Conservation (phyloP, 2,329 filamentous ascomycete genomes). For the Akanthomyces dipterigenus region DNA sequence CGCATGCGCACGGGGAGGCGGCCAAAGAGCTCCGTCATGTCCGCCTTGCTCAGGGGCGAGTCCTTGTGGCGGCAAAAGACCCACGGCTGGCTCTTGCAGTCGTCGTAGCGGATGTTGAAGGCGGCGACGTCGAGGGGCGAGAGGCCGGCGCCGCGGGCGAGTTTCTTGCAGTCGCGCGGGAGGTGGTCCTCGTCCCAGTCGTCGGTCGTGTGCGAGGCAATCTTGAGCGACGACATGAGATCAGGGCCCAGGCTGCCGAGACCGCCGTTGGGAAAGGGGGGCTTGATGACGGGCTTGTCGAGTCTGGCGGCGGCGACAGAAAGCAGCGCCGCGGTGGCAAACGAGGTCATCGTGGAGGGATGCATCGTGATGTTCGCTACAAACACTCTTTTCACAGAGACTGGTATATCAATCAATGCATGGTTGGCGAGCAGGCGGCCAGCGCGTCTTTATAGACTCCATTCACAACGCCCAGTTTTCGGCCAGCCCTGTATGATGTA, state of each 20-base stretch:
- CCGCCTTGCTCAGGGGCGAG: conserved; percentile 16
- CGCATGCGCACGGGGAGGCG: conserved; percentile 24
- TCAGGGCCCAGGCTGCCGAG: conserved; percentile 10
- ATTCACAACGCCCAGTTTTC: not conserved
- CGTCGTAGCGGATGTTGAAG: conserved; percentile 22
- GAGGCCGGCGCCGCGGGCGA: conserved; percentile 13
- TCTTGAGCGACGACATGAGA: conserved; percentile 10
- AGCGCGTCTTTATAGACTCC: not conserved
- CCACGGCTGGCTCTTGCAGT: conserved; percentile 23
- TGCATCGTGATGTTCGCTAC: not conserved
- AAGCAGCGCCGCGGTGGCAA: conserved; percentile 1
- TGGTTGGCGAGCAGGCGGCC: not conserved
- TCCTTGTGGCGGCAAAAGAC: conserved; percentile 25
- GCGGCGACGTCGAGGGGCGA: conserved; percentile 18
- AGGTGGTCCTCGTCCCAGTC: conserved; percentile 19
- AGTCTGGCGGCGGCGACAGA: not conserved
- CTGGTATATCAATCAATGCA: not conserved
- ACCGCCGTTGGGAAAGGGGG: conserved; percentile 7
- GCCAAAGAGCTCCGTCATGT: conserved; percentile 24
- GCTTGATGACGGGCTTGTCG: conserved; percentile 12
- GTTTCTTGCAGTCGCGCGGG: conserved; percentile 17
- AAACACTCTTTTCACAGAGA: not conserved
- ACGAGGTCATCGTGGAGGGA: not conserved
- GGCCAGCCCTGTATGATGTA: not conserved
- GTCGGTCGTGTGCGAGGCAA: conserved; percentile 13